Percentiles rank a stretch among this genome's conserved stretches.
These are phyloP conservation scores for Cornus suecica DNA, from an alignment of 148 eudicot species.

Conservation along the genomic window DNA sequence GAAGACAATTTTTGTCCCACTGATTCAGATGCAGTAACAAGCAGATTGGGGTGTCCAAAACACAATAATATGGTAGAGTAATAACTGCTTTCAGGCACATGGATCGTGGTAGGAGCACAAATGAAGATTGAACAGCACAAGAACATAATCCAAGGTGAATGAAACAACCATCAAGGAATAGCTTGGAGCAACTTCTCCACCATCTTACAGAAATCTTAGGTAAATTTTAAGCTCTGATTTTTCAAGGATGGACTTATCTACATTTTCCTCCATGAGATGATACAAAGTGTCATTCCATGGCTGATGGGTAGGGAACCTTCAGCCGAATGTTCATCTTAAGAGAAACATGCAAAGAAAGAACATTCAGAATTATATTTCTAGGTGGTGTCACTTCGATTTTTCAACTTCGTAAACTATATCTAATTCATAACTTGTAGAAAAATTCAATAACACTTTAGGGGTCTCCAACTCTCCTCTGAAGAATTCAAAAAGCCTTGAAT, in stretches of 20 bases:
- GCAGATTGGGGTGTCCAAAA: neutral
- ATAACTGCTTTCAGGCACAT: neutral
- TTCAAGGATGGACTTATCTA: neutral
- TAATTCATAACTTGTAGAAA: neutral
- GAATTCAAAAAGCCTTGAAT: neutral
- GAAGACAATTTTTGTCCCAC: neutral
- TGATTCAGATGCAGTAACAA: neutral
- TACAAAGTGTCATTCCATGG: too few relatives aligned
- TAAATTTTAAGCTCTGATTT: neutral
- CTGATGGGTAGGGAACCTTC: too few relatives aligned
- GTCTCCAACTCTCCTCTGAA: neutral
- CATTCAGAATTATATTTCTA: neutral
- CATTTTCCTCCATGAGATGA: neutral
- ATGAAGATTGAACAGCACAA: neutral
- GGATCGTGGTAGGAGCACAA: neutral
- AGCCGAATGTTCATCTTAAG: too few relatives aligned
- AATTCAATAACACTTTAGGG: neutral
- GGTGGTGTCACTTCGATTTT: neutral
- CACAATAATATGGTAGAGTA: neutral
- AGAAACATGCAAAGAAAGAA: neutral
- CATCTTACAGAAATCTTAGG: neutral
- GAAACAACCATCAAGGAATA: neutral
- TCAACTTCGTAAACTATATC: neutral
- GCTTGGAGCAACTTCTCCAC: neutral
- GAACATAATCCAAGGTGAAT: too few relatives aligned